Percentiles rank a stretch among this genome's conserved stretches.
phyloP scores from a whole-genome alignment of 352 stramenopile species.

The Phytophthora sansomeana region DNA sequence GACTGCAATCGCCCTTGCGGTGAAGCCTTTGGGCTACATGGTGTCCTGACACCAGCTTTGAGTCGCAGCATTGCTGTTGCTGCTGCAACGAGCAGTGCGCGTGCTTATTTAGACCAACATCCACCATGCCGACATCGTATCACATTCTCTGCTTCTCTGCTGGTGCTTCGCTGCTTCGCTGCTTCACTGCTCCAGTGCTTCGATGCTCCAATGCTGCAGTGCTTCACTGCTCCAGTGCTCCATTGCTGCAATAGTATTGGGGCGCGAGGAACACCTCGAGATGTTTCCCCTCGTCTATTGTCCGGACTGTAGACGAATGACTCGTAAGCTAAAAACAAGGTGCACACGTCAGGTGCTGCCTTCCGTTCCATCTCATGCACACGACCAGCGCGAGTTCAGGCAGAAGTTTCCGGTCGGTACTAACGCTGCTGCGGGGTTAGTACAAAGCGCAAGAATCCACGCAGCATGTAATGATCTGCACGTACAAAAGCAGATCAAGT shows the following conservation, averaged over 20 bases:
- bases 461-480: conserved; percentile 10
- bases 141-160: too few species aligned
- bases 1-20: background rate
- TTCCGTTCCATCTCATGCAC: background rate
- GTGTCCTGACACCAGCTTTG: conserved; percentile 5
- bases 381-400: background rate
- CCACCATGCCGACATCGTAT: background rate
- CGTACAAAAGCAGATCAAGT: background rate
- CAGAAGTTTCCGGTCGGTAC: background rate
- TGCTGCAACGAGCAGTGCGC: background rate
- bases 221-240: too few species aligned
- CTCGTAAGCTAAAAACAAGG: background rate
- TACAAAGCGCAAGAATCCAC: conserved; percentile 6
- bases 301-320: conserved; percentile 19
- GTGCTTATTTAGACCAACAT: conserved; percentile 5
- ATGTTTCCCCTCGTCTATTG: conserved; percentile 25
- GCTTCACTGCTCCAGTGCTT: too few species aligned
- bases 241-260: too few species aligned
- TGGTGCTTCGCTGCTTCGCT: too few species aligned
- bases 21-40: background rate
- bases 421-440: conserved; percentile 2
- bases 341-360: background rate
- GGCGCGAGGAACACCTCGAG: too few species aligned
- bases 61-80: conserved; percentile 1
- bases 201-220: too few species aligned